Base-by-base conservation (phyloP, 1,284 basidiomycete genomes). In the Pyrrhoderma lamaoense region DNA sequence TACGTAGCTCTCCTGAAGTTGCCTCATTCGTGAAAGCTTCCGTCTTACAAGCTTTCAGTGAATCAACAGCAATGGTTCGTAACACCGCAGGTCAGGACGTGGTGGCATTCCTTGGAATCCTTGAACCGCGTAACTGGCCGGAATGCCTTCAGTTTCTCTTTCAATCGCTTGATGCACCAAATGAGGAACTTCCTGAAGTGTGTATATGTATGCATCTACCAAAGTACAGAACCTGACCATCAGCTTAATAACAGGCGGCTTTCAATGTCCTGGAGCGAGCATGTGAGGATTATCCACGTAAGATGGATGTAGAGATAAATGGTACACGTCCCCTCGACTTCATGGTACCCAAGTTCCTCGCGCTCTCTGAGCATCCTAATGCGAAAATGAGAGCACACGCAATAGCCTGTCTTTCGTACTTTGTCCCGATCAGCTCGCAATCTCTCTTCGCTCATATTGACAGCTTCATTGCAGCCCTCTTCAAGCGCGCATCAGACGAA, bases 191-290 rank as follows among this genome's bases (percentile, higher is more conserved):
- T 57, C 89, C 93, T 68, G 91, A 93, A 80, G 93, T 94, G 68
- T 69, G 89, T 71, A 45, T 18, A 16, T 44, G 47, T 45, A 44
- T 36, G 27, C 27, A 31, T 31, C 11, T 11, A 11, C 27, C 39
- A 37, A 37, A 11, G 25, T 27, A 18, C 11, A 16, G 25, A 21
- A 34, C 23, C 44, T 45, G 25, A 40, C 27, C 47, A 44, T 16
- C n/a, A n/a, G n/a, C n/a, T n/a, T n/a, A n/a, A 40, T 53, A 56
- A 2, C 60, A 97, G 92, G 91, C 91, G 45, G 91, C 93, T 13
- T 96, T 98, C 72, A 89, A 90, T 64, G 89, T 93, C 5, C 77
- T 99, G 48, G 89, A 94, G 65, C 97, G 96, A 67, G 86, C 96
- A 51, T 95, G 93, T 67, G 93, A 98, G 70, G 96, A 99, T 65